Evolutionary conservation across 1,139 yeast genomes (phyloP).

Genomic region (Hanseniaspora sp.): DNA sequence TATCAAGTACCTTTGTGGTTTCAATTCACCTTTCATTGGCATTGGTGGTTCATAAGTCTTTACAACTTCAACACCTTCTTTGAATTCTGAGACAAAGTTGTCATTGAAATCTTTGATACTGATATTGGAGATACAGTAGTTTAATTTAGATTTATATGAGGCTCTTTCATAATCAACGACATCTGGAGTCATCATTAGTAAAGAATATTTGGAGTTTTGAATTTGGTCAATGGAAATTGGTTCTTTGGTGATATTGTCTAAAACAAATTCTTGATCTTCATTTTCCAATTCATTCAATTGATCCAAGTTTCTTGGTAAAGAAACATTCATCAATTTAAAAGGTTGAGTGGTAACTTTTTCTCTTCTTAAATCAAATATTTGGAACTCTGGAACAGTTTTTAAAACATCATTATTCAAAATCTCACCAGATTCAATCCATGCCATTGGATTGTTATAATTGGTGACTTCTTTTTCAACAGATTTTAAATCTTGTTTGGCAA

Average conservation of each 20-base stretch:
- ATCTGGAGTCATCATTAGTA: conserved; percentile 82
- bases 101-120: conserved; percentile 38
- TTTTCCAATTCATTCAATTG: not conserved
- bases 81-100: conserved; percentile 45
- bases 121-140: conserved; percentile 68
- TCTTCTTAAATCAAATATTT: conserved; percentile 13
- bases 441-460: conserved; percentile 7
- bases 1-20: conserved; percentile 69
- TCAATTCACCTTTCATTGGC: conserved; percentile 72
- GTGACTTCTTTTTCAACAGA: not conserved
- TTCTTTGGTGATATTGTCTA: not conserved
- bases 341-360: not conserved
- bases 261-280: not conserved
- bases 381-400: conserved; percentile 9
- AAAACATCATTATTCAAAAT: conserved; percentile 7
- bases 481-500: not conserved
- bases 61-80: conserved; percentile 37
- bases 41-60: conserved; percentile 68
- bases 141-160: conserved; percentile 58
- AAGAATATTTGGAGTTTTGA: conserved; percentile 47
- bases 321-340: conserved; percentile 1
- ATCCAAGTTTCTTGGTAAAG: conserved; percentile 4
- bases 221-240: conserved; percentile 12
- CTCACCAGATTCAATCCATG: conserved; percentile 66
- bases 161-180: conserved; percentile 66